Percentiles rank a stretch among this genome's conserved stretches.
These are phyloP conservation scores for Brasilioporus rufonigricans DNA, from an alignment of 768 basidiomycete species.

Conservation along the genomic window DNA sequence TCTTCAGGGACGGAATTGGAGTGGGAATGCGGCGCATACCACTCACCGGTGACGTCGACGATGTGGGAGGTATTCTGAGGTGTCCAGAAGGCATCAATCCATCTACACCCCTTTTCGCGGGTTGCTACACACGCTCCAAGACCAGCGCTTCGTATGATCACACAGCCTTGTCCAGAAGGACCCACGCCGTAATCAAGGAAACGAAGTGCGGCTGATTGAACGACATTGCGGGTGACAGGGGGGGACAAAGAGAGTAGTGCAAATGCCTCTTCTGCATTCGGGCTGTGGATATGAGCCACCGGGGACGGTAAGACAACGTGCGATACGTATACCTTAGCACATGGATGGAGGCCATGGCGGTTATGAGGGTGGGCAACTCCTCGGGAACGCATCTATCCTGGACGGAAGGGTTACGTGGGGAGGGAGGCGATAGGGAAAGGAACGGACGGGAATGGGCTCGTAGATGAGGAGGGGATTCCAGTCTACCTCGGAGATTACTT, in stretches of 20 bases:
- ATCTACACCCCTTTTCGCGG: conserved; percentile 40
- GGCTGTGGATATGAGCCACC: conserved; percentile 42
- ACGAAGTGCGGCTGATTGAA: conserved; percentile 65
- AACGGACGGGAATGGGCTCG: conserved; percentile 81
- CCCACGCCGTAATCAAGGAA: conserved; percentile 66
- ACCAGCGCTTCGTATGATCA: conserved; percentile 74
- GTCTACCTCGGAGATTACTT: conserved; percentile 63
- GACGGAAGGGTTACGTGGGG: background rate
- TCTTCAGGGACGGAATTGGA: conserved; percentile 1
- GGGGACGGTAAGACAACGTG: background rate
- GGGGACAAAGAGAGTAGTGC: conserved; percentile 56
- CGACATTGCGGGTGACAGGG: conserved; percentile 39
- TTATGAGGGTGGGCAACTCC: conserved; percentile 65
- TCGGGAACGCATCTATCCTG: conserved; percentile 79
- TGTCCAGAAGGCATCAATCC: conserved; percentile 78
- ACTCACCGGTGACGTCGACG: conserved; percentile 78
- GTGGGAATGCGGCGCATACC: conserved; percentile 1
- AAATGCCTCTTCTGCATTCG: conserved; percentile 85
- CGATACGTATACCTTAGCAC: conserved; percentile 58
- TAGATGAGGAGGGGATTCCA: conserved; percentile 75
- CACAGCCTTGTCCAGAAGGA: conserved; percentile 45
- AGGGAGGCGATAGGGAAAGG: background rate
- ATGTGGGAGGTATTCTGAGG: conserved; percentile 46
- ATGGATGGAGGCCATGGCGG: conserved; percentile 55
- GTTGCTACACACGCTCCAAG: conserved; percentile 69